Base-by-base conservation (phyloP, 441 rosid genomes). In the Adansonia gregorii region DNA sequence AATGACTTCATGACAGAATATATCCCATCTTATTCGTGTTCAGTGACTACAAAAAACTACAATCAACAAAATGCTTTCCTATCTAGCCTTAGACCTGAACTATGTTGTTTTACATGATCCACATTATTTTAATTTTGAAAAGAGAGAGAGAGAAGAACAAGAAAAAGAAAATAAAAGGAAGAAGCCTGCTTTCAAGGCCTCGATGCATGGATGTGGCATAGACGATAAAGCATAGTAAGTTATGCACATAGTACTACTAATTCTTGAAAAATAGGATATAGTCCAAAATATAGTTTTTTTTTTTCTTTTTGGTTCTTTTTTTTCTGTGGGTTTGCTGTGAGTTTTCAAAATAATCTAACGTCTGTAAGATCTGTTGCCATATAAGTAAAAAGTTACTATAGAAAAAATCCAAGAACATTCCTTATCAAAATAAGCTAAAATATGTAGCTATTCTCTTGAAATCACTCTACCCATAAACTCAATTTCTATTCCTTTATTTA, bases 381-480 rank as follows among this genome's bases (percentile, higher is more conserved):
- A 11, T 10, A 4, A 59, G 64, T 10, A 9, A 59, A 59, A 22
- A 20, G 12, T 4, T 14, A 22, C 22, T 59, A 1, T 4, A 59
- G 15, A 59, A 20, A 59, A 59, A 59, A 59, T 9, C 56, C 63
- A 22, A 0, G n/a, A 60, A 60, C 24, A 60, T 60, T 24, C 65
- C 65, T 60, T 24, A 6, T 60, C 41, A 35, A 60, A 64, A 64
- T 64, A 35, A 64, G 68, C 9, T 61, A 11, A 64, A 15, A 64
- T 48, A 45, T 6, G 11, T n/a, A 15, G 10, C 10, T 64, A 7
- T 14, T 9, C n/a, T 46, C 41, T 35, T 35, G 41, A 35, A 35
- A 35, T 35, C 41, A 35, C 41, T 35, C 41, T 35, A 4, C 41
- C 41, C 4, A 35, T 35, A 35, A 35, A 35, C 41, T 35, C 41